Conservation (phyloP, 2,329 filamentous ascomycete genomes). For the Diaporthe sp. region DNA sequence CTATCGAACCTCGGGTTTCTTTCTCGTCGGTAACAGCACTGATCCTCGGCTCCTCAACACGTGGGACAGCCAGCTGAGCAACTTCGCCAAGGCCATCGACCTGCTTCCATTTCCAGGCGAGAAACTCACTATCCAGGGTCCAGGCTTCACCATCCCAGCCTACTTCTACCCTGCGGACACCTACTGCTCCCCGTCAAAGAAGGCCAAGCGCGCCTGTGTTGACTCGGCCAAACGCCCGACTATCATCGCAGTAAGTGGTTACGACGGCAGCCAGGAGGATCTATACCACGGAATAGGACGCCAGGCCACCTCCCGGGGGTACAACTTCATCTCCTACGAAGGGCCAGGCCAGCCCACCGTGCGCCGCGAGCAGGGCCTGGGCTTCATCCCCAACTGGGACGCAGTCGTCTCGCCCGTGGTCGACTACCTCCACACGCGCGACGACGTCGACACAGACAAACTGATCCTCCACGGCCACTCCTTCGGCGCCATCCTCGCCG, state of each 20-base stretch:
- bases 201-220: constrained; percentile 33
- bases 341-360: constrained; percentile 57
- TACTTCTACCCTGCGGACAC: constrained; percentile 37
- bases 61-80: constrained; percentile 48
- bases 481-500: constrained; percentile 52
- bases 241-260: constrained; percentile 48
- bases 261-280: constrained; percentile 51
- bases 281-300: constrained; percentile 45
- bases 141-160: constrained; percentile 39
- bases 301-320: constrained; percentile 49
- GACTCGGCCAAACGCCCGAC: constrained; percentile 42
- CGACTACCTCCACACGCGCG: constrained; percentile 46
- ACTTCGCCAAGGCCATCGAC: constrained; percentile 51
- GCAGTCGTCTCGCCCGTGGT: constrained; percentile 51
- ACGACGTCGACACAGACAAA: constrained; percentile 44
- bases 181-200: constrained; percentile 17
- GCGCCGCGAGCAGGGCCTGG: constrained; percentile 51
- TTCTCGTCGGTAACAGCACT: constrained; percentile 50
- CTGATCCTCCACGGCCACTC: constrained; percentile 53
- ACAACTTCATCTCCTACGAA: constrained; percentile 56
- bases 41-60: constrained; percentile 52
- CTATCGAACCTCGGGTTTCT: constrained; percentile 55
- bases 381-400: constrained; percentile 57
- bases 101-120: constrained; percentile 49
- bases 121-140: constrained; percentile 45